These are phyloP conservation scores for Mortierella sp. DNA, from an alignment of 371 early-diverging fungal species.

Conservation along the genomic window DNA sequence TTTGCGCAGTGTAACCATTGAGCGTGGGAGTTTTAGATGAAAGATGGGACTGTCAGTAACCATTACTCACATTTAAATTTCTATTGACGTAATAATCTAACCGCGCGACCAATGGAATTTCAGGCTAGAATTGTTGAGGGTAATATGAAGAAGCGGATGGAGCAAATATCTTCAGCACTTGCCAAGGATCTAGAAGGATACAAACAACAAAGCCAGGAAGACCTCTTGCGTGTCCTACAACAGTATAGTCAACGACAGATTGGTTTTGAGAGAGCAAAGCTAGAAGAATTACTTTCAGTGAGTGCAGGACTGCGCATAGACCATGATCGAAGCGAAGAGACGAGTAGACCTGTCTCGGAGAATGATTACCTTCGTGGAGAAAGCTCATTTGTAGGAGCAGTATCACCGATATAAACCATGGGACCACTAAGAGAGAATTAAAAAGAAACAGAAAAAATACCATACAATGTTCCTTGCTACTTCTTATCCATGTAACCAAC, in stretches of 20 bases:
- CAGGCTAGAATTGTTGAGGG: slow-evolving; percentile 49
- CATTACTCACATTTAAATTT: slow-evolving; percentile 6
- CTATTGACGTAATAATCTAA: neutral
- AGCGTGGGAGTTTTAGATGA: slow-evolving; percentile 1
- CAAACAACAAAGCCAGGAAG: slow-evolving; percentile 43
- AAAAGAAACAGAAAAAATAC: neutral
- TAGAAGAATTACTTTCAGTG: slow-evolving; percentile 43
- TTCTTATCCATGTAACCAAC: neutral
- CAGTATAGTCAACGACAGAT: slow-evolving; percentile 52
- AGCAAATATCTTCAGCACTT: slow-evolving; percentile 36
- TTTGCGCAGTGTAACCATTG: neutral
- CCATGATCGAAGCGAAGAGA: slow-evolving; percentile 2
- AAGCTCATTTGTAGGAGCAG: neutral
- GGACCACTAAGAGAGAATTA: neutral
- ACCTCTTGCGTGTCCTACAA: slow-evolving; percentile 35
- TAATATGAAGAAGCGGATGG: slow-evolving; percentile 52
- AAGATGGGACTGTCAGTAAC: neutral
- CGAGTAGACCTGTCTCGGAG: neutral
- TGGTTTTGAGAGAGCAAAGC: slow-evolving; percentile 49
- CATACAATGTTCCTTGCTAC: neutral
- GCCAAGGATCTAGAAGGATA: slow-evolving; percentile 47
- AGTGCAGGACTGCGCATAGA: slow-evolving; percentile 17
- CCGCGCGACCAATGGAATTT: neutral
- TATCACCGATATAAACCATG: neutral
- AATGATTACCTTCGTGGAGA: slow-evolving; percentile 1